Conservation (phyloP, 1,284 basidiomycete genomes). For the Sporisorium iseilematis-ciliati region DNA sequence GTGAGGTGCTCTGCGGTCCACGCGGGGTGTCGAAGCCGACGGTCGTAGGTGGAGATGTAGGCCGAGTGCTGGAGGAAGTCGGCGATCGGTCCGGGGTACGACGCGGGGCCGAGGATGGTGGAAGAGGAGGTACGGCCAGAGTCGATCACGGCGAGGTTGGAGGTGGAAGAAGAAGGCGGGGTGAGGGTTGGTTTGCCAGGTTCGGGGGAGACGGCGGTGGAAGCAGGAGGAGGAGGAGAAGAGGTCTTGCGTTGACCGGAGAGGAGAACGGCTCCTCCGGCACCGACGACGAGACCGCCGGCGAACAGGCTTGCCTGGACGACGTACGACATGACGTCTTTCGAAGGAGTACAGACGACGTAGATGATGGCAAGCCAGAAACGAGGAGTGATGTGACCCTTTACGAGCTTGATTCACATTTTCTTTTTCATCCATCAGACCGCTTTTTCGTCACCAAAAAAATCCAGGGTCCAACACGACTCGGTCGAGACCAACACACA, state of each 20-base stretch:
- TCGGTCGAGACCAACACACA: slow-evolving; percentile 14
- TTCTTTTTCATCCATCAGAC: too few species aligned
- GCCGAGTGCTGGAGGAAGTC: slow-evolving; percentile 84
- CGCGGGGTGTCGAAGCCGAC: slow-evolving; percentile 87
- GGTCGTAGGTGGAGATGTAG: slow-evolving; percentile 90
- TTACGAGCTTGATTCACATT: slow-evolving; percentile 5
- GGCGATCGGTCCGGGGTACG: slow-evolving; percentile 78
- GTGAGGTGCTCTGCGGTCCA: slow-evolving; percentile 97
- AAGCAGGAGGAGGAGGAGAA: slow-evolving; percentile 12
- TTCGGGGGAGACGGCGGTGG: slow-evolving; percentile 1
- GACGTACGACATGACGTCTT: slow-evolving; percentile 81
- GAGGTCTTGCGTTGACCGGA: slow-evolving; percentile 17
- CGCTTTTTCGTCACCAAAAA: not conserved
- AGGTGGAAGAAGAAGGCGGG: slow-evolving; percentile 11
- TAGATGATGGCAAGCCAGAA: not conserved
- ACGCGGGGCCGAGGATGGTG: slow-evolving; percentile 42
- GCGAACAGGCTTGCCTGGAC: slow-evolving; percentile 89
- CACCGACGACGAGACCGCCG: slow-evolving; percentile 79
- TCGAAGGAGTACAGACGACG: too few species aligned
- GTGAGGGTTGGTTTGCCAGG: slow-evolving; percentile 17
- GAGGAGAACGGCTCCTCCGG: slow-evolving; percentile 70
- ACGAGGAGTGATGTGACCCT: not conserved
- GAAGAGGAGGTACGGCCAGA: slow-evolving; percentile 23
- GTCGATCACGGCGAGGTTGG: slow-evolving; percentile 25
- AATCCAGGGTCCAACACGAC: slow-evolving; percentile 24